Evolutionary conservation across 805 yeast genomes (phyloP), one percentile per base, ranked within the genome.

Genomic region (Candida coleopterorum): DNA sequence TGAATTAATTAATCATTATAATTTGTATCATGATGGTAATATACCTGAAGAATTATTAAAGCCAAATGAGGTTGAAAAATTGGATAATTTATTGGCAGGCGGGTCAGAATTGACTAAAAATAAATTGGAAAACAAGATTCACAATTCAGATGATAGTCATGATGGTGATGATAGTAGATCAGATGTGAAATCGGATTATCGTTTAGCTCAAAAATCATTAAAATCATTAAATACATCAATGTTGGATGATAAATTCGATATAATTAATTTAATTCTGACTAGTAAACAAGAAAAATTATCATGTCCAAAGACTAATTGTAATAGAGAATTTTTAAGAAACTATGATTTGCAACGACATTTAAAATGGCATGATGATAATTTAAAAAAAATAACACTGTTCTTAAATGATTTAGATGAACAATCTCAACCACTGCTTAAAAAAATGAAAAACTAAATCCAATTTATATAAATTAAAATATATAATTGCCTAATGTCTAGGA

Each of bases 1-100:
- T 9, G 81, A 74, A 30, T 60, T 84, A 18, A 48, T 75, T 0
- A 56, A 56, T 1, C 96, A 86, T 56, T 77, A 77, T 51, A 57
- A 65, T 29, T 44, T 50, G n/a, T 58, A 52, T n/a, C 81, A 75
- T 38, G 77, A 61, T 44, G 58, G 58, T 1, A 58, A 61, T 33
- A 41, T 61, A 3, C 69, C 70, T 1, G 57, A 53, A 10, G 59
- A 56, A 18, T 42, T 64, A 6, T 47, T 62, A 30, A 53, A 48
- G 26, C 47, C 53, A 2, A 45, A 43, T 11, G 62, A 58, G 23
- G 42, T 41, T 27, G 38, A 39, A 12, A 35, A 47, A 16, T 42
- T 61, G 31, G 58, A 53, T 10, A 42, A 42, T 21, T 39, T 56
- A 26, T 35, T 56, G 6, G 16, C 31, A 14, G 40, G 39, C 9